Evolutionary conservation across 2,329 filamentous ascomycete species (phyloP), one percentile per base, ranked within the genome.

Genomic region (Aspergillus alliaceus): DNA sequence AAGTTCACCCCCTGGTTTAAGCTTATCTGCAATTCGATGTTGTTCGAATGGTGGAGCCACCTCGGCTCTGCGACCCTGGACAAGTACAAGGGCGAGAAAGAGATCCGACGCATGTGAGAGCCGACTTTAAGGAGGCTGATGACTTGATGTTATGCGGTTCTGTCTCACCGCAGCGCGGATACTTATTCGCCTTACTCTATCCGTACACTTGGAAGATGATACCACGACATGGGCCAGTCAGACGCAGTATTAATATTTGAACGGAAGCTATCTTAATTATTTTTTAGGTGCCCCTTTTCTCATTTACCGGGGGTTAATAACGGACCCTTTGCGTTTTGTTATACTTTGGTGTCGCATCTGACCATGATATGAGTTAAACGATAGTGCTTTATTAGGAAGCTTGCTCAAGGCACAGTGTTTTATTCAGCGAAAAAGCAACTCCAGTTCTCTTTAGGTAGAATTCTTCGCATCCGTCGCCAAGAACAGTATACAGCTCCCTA

Each of bases 1-100:
- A 90, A 88, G 69, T 98, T 98, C 76, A 99, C 95, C 0, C 95
- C 95, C 1, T 99, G 95, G 95, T 99, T 99, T 82, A 96, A 96
- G 83, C 87, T 99, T 66, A 98, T 99, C 71, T 99, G 95, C 83
- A 84, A 98, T 75, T 92, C 91, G 49, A 93, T 98, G 90, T 85
- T 99, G 40, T 99, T 96, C 69, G 89, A 97, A 76, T 99, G 95
- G 95, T 99, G 95, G 95, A 82, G 87, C 71, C 87, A 90, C 77
- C 84, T 98, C 56, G 88, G 74, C 46, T 73, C 95, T 66, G 80
- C 84, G 24, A 90, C 90, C 9, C 81, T 98, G 65, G 90, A 96
- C 59, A 89, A 90, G 78, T 96, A 93, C 78, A 84, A 86, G 77
- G 88, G 91, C 72, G 93, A 98, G 81, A 86, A 87, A 72, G 82